Base-by-base conservation (phyloP, 441 rosid genomes). In the Arabidopsis lyrata region DNA sequence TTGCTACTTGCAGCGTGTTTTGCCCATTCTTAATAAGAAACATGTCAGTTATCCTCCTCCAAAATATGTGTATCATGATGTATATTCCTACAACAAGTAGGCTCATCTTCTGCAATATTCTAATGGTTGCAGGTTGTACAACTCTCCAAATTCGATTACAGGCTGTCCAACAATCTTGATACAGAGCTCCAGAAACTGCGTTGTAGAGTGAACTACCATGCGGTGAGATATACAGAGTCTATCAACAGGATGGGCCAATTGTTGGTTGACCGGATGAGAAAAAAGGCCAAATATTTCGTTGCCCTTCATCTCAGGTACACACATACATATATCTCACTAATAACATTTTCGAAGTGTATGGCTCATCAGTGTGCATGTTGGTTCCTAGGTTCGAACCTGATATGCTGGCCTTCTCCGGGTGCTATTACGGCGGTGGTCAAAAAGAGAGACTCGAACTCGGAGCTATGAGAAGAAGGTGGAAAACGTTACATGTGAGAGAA, bases 391-490 rank as follows among this genome's bases (percentile, higher is more conserved):
- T 87, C 38, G 91, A 87, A 68, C 82, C 89, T 63, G 91, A 87
- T 75, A 87, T 87, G 89, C 81, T 87, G 55, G 91, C 91, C 54
- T 87, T 85, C 84, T 87, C 89, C 36, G 91, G 91, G 69, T 87
- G 91, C 75, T 80, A 87, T 77, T 85, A 83, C 9, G 87, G 91
- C 31, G 91, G 91, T 62, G 89, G 91, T 65, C 84, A 87, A 42
- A 82, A 81, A 72, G 89, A 87, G 81, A 82, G 80, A 72, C 72
- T 64, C 11, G 86, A 84, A 68, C 81, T 87, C 35, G 89, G 87
- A 66, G 82, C 81, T 56, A 78, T 87, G 67, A 78, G 89, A 68
- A 85, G 77, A 74, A 84, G 89, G 63, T 87, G 91, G 89, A 87
- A 85, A 80, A 85, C 76, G 50, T 81, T 87, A 78, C 91, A 81